Percentiles rank a stretch among this genome's conserved stretches.
Conservation (phyloP, 768 basidiomycete species). For the Inosperma sp. region DNA sequence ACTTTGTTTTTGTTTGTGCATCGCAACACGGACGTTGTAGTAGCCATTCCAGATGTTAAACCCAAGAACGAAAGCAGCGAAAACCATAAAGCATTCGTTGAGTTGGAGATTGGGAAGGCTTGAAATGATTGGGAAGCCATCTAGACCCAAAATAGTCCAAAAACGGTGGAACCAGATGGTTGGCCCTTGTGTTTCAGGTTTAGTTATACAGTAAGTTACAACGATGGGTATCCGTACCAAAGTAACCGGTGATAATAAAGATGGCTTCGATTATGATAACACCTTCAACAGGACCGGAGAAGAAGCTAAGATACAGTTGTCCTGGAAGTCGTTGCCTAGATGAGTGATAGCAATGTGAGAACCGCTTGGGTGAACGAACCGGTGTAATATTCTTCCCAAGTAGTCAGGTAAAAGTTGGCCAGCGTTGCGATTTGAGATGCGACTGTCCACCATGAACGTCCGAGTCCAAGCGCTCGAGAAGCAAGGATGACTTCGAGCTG, state of each 20-base stretch:
- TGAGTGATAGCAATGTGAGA: not conserved
- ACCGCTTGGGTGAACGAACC: slow-evolving; percentile 40
- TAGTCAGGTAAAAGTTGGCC: slow-evolving; percentile 77
- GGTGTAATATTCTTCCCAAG: slow-evolving; percentile 87
- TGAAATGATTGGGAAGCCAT: slow-evolving; percentile 45
- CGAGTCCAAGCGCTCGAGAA: slow-evolving; percentile 82
- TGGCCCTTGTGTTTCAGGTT: slow-evolving; percentile 47
- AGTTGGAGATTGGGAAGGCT: slow-evolving; percentile 65
- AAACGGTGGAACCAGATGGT: slow-evolving; percentile 75
- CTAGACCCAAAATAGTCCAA: slow-evolving; percentile 53
- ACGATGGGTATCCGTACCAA: slow-evolving; percentile 40
- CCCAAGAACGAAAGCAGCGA: slow-evolving; percentile 61
- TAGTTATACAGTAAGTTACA: not conserved
- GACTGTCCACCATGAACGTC: slow-evolving; percentile 96
- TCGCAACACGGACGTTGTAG: slow-evolving; percentile 70
- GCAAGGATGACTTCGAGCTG: slow-evolving; percentile 86
- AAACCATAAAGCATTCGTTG: slow-evolving; percentile 86
- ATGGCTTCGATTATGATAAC: slow-evolving; percentile 80
- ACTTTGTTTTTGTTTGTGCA: slow-evolving; percentile 32
- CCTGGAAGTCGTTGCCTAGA: slow-evolving; percentile 39
- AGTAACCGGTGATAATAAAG: slow-evolving; percentile 73
- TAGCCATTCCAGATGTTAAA: slow-evolving; percentile 82
- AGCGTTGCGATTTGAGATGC: slow-evolving; percentile 73
- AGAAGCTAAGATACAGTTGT: slow-evolving; percentile 84
- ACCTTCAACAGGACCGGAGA: slow-evolving; percentile 96